phyloP scores from a whole-genome alignment of 1,284 basidiomycete genomes.

The Apiotrichum mycotoxinovorans region DNA sequence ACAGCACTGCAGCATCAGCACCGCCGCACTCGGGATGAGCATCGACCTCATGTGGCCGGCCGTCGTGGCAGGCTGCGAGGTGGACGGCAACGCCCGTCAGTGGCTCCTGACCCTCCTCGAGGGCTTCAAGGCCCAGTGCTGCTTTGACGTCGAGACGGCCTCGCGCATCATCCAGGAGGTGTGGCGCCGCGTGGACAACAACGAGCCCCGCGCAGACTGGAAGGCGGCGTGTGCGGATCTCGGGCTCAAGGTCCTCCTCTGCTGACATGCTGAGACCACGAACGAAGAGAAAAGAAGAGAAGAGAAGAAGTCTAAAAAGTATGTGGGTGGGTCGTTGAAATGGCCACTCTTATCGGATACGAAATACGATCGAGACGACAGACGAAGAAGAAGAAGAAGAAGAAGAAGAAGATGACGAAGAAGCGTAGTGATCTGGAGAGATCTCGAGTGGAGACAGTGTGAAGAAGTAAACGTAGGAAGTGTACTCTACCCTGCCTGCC shows the following conservation, averaged over 20 bases:
- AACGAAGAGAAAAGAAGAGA: neutral
- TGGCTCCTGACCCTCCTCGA: slow-evolving; percentile 53
- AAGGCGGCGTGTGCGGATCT: slow-evolving; percentile 45
- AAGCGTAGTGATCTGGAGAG: neutral
- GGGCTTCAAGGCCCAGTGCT: slow-evolving; percentile 53
- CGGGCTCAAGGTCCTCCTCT: slow-evolving; percentile 38
- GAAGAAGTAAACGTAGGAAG: neutral
- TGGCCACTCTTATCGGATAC: too few species aligned
- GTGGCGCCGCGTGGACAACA: slow-evolving; percentile 40
- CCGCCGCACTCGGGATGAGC: slow-evolving; percentile 46
- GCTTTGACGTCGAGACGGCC: slow-evolving; percentile 57
- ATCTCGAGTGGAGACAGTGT: slow-evolving; percentile 13
- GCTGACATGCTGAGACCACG: too few species aligned
- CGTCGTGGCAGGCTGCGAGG: slow-evolving; percentile 54
- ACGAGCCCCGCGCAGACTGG: slow-evolving; percentile 37
- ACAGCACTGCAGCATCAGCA: slow-evolving; percentile 43
- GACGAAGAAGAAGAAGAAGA: too few species aligned
- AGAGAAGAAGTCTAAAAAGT: too few species aligned
- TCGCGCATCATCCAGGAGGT: slow-evolving; percentile 54
- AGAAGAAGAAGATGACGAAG: too few species aligned
- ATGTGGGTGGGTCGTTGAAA: too few species aligned
- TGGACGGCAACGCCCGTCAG: slow-evolving; percentile 46
- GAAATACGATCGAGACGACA: too few species aligned
- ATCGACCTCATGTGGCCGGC: slow-evolving; percentile 54
- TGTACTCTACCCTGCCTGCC: too few species aligned